Evolutionary conservation across 371 early-diverging fungal species (phyloP).

Genomic region (Mortierella sp.): DNA sequence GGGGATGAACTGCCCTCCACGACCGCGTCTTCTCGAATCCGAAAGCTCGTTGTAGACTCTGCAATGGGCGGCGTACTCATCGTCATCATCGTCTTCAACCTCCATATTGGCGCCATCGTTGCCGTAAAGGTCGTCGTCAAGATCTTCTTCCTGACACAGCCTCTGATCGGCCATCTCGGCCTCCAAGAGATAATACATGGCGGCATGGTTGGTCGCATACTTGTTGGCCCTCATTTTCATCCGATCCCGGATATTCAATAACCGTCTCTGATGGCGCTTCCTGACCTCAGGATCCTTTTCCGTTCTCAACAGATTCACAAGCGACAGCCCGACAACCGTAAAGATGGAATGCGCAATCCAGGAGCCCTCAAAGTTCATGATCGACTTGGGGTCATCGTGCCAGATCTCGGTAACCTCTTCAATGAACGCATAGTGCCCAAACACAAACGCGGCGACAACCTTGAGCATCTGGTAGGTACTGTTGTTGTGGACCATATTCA

Average conservation of each 20-base stretch:
- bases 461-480: conserved; percentile 53
- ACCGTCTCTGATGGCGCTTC: conserved; percentile 6
- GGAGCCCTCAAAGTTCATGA: conserved; percentile 55
- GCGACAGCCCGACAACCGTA: conserved; percentile 34
- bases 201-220: conserved; percentile 49
- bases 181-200: conserved; percentile 49
- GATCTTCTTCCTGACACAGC: conserved; percentile 11
- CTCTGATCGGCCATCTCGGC: conserved; percentile 54
- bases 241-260: conserved; percentile 25
- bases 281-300: conserved; percentile 30
- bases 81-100: not conserved
- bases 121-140: not conserved
- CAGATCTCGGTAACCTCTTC: conserved; percentile 34
- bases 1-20: not conserved
- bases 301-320: conserved; percentile 39
- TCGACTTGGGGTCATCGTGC: conserved; percentile 50
- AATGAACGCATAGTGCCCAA: conserved; percentile 40
- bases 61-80: not conserved
- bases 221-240: conserved; percentile 39
- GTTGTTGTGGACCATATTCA: conserved; percentile 43
- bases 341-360: conserved; percentile 48
- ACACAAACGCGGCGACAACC: conserved; percentile 44
- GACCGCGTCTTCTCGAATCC: not conserved
- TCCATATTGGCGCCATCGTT: not conserved
- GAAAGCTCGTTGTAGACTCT: conserved; percentile 6